phyloP scores from a whole-genome alignment of 306 rosid species.

The Fagus sylvatica region DNA sequence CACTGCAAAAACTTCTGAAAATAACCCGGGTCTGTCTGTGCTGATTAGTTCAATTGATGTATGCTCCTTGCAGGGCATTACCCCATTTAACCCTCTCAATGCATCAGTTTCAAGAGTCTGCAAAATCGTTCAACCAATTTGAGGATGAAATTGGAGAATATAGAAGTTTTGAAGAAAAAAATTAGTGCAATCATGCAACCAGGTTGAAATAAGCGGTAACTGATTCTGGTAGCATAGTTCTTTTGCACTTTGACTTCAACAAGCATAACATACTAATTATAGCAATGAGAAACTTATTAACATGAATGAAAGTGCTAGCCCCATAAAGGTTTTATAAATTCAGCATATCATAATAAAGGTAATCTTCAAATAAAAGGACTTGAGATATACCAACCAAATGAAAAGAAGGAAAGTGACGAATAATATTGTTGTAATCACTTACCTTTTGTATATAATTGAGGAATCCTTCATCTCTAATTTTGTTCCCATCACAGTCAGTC shows the following conservation, averaged over 20 bases:
- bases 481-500: conserved; percentile 10
- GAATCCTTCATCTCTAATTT: not conserved
- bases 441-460: conserved; percentile 1
- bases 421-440: not conserved
- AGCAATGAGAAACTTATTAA: too few relatives aligned
- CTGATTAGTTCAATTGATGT: conserved; percentile 90
- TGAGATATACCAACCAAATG: not conserved
- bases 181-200: too few relatives aligned
- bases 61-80: conserved; percentile 85
- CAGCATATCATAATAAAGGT: too few relatives aligned
- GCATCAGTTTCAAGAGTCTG: conserved; percentile 86
- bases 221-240: too few relatives aligned
- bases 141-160: not conserved
- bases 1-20: conserved; percentile 93
- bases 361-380: too few relatives aligned
- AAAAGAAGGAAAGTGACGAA: not conserved
- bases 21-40: conserved; percentile 86
- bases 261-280: too few relatives aligned
- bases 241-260: too few relatives aligned
- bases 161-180: not conserved
- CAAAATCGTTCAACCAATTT: conserved; percentile 20
- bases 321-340: too few relatives aligned
- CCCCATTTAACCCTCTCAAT: conserved; percentile 73
- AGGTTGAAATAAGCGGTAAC: too few relatives aligned
- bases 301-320: too few relatives aligned